Percentiles rank a stretch among this genome's conserved stretches.
Evolutionary conservation across 306 rosid genomes (phyloP).

Genomic region (Cicer yamashitae): DNA sequence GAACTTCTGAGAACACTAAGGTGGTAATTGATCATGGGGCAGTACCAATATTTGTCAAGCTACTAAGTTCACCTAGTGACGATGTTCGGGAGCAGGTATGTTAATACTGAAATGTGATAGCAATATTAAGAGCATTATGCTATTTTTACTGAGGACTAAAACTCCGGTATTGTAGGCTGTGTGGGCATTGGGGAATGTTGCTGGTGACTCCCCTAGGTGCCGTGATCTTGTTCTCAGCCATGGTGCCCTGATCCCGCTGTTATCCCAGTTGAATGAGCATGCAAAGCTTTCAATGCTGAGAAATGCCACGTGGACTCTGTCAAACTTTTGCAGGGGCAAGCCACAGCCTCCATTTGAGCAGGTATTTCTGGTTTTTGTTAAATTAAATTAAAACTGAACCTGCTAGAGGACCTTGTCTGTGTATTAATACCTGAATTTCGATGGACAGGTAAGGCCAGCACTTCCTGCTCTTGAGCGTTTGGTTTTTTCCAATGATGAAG

Average conservation of each 20-base stretch:
- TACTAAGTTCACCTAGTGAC: constrained; percentile 88
- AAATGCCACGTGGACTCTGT: constrained; percentile 93
- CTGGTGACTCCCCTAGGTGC: constrained; percentile 95
- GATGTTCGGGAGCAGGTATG: constrained; percentile 95
- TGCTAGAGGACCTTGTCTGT: background rate
- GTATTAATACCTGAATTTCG: constrained; percentile 28
- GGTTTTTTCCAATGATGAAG: constrained; percentile 89
- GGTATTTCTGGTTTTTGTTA: constrained; percentile 48
- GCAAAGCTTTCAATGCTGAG: constrained; percentile 96
- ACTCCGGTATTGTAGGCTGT: constrained; percentile 68
- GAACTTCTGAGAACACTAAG: constrained; percentile 89
- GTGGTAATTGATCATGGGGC: constrained; percentile 95
- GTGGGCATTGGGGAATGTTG: constrained; percentile 97
- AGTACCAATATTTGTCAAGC: constrained; percentile 86
- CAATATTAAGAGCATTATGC: background rate
- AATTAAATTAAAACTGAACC: background rate
- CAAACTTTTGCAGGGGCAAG: constrained; percentile 94
- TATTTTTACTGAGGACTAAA: background rate
- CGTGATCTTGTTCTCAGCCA: constrained; percentile 88
- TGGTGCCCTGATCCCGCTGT: constrained; percentile 79
- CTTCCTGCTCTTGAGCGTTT: constrained; percentile 92
- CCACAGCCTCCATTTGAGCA: constrained; percentile 91
- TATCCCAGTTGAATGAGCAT: constrained; percentile 84
- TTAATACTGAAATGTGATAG: constrained; percentile 5
- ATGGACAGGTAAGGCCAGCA: constrained; percentile 79